phyloP scores from a whole-genome alignment of 192 early-diverging fungal species.

The Martensiomyces pterosporus region DNA sequence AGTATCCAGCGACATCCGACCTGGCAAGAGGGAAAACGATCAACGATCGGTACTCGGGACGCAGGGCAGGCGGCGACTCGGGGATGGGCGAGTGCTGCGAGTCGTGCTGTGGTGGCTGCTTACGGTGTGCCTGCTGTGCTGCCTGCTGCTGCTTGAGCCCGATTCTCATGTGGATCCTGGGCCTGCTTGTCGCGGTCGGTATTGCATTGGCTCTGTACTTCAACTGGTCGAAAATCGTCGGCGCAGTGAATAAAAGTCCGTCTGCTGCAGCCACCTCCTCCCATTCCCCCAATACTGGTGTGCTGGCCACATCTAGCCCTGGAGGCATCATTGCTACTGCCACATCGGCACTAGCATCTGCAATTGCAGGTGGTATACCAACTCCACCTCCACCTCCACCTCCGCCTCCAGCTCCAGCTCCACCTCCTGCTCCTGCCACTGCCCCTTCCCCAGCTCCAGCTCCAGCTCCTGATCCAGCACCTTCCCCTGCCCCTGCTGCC shows the following conservation, averaged over 20 bases:
- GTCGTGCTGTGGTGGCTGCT: conserved; percentile 39
- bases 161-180: conserved; percentile 24
- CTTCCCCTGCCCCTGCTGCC: no score
- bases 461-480: no score
- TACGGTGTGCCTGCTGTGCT: conserved; percentile 36
- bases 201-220: conserved; percentile 48
- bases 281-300: no score
- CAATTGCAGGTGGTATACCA: no score
- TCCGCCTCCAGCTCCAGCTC: no score
- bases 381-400: no score
- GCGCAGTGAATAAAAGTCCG: conserved; percentile 13
- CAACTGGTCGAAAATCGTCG: conserved; percentile 42
- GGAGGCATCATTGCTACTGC: no score
- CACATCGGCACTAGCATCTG: no score
- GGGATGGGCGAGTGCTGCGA: conserved; percentile 49
- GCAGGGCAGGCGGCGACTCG: conserved; percentile 46
- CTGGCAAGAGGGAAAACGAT: conserved; percentile 42
- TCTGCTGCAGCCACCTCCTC: no score
- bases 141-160: conserved; percentile 33
- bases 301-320: no score
- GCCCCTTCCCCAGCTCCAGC: no score
- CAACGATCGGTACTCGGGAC: conserved; percentile 32
- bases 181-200: conserved; percentile 28
- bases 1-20: conserved; percentile 19
- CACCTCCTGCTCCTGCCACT: no score